These are phyloP conservation scores for Erysimum cheiranthoides DNA, from an alignment of 345 rosid genomes.

Conservation along the genomic window DNA sequence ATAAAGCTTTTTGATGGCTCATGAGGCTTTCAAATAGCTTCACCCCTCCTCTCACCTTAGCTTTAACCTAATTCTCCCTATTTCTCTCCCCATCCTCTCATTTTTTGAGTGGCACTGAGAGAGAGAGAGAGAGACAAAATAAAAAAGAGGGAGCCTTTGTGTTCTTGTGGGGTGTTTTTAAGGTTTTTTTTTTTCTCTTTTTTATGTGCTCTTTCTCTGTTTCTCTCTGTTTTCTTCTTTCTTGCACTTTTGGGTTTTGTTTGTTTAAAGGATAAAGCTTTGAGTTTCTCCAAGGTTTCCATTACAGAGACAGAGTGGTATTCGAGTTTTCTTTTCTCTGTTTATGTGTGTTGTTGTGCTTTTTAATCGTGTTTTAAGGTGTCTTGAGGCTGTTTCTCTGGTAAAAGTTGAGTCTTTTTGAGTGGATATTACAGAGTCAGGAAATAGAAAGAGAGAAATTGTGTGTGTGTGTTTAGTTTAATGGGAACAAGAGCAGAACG, in stretches of 20 bases:
- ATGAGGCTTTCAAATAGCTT: conserved; percentile 58
- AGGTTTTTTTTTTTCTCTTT: not conserved
- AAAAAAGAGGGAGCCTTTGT: conserved; percentile 7
- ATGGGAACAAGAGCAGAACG: conserved; percentile 42
- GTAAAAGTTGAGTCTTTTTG: conserved; percentile 22
- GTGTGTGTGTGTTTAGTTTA: conserved; percentile 23
- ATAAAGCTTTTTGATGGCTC: conserved; percentile 47
- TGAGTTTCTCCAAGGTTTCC: conserved; percentile 17
- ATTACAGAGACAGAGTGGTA: conserved; percentile 9
- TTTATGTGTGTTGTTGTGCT: not conserved
- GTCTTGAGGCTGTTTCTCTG: not conserved
- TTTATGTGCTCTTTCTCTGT: conserved; percentile 31
- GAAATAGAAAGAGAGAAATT: conserved; percentile 10
- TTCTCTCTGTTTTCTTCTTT: conserved; percentile 26
- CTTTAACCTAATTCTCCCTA: conserved; percentile 39
- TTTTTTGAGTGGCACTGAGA: conserved; percentile 28
- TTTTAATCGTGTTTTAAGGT: conserved; percentile 8
- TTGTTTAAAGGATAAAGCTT: conserved; percentile 31
- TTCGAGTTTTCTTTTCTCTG: conserved; percentile 1
- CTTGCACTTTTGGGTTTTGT: conserved; percentile 24
- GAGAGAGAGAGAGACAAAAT: conserved; percentile 8
- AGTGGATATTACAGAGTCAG: conserved; percentile 8
- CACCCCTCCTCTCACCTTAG: conserved; percentile 59
- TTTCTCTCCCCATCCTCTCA: conserved; percentile 39
- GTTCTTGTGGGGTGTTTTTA: conserved; percentile 20